A percentile compares a stretch with the other conserved stretches of the same genome.
These are phyloP conservation scores for Chrysosporium keratinophilum DNA, from an alignment of 2,329 filamentous ascomycete species.

Conservation along the genomic window DNA sequence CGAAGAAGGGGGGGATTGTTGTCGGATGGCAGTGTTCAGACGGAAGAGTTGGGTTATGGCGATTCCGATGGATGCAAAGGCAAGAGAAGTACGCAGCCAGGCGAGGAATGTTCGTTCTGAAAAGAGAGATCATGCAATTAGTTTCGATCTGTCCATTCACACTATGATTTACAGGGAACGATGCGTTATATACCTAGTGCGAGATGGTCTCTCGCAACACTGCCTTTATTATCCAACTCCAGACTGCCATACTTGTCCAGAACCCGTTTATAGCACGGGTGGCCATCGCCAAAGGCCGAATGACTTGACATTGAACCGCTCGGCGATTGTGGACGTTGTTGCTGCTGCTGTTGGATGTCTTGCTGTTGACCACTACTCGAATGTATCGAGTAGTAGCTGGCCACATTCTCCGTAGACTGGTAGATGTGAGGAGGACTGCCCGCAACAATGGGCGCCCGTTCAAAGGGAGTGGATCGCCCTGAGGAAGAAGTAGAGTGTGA, in stretches of 20 bases:
- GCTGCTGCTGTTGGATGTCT: not conserved
- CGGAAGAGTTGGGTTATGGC: constrained; percentile 58
- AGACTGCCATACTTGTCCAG: constrained; percentile 52
- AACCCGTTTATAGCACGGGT: constrained; percentile 38
- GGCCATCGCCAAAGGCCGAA: constrained; percentile 7
- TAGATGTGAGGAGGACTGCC: constrained; percentile 22
- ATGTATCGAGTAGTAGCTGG: not conserved
- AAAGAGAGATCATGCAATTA: too few relatives aligned
- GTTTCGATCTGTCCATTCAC: too few relatives aligned
- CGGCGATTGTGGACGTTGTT: constrained; percentile 1
- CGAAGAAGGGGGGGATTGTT: constrained; percentile 12
- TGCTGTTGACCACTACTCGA: not conserved
- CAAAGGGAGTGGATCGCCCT: not conserved
- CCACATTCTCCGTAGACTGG: constrained; percentile 24
- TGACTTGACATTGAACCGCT: constrained; percentile 4
- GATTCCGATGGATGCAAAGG: constrained; percentile 56
- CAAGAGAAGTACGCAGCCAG: constrained; percentile 56
- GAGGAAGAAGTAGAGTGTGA: constrained; percentile 3
- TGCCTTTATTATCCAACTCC: constrained; percentile 57
- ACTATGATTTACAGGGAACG: too few relatives aligned
- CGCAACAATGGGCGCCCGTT: constrained; percentile 9
- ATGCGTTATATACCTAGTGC: constrained; percentile 42
- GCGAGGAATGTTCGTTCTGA: constrained; percentile 59
- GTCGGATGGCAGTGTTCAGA: constrained; percentile 45
- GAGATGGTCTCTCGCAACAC: constrained; percentile 55